phyloP scores from a whole-genome alignment of 2,329 filamentous ascomycete genomes.

The Xylariaceae sp. region DNA sequence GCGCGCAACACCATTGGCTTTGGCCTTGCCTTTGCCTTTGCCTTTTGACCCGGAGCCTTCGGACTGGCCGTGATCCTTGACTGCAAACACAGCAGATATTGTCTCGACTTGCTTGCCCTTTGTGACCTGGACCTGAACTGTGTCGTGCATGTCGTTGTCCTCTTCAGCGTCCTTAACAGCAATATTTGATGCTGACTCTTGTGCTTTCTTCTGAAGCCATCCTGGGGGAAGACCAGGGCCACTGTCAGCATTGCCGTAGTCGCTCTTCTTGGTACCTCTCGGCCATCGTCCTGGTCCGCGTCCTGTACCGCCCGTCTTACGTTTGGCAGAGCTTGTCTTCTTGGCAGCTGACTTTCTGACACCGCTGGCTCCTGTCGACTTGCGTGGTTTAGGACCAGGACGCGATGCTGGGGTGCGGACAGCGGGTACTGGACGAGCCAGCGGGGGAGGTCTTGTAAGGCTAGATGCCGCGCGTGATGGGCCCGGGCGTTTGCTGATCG shows the following conservation, averaged over 20 bases:
- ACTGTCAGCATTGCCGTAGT: conserved; percentile 65
- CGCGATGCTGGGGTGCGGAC: conserved; percentile 33
- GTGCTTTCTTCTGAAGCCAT: conserved; percentile 42
- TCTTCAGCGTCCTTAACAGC: conserved; percentile 18
- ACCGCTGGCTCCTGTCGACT: conserved; percentile 33
- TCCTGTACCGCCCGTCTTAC: conserved; percentile 61
- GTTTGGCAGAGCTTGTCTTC: conserved; percentile 42
- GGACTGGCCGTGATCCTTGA: conserved; percentile 3
- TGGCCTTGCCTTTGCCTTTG: conserved; percentile 6
- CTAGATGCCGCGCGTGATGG: conserved; percentile 43
- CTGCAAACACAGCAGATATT: conserved; percentile 22
- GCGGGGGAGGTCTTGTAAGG: conserved; percentile 33
- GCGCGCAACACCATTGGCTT: conserved; percentile 8
- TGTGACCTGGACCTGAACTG: conserved; percentile 38
- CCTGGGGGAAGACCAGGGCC: conserved; percentile 62
- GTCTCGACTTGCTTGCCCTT: conserved; percentile 30
- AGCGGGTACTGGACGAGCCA: conserved; percentile 30
- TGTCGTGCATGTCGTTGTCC: conserved; percentile 29
- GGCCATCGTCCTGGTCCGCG: conserved; percentile 65
- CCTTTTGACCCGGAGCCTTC: conserved; percentile 7
- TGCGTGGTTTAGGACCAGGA: conserved; percentile 38
- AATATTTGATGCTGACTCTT: conserved; percentile 7
- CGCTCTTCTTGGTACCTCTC: conserved; percentile 66
- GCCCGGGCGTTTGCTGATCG: conserved; percentile 52
- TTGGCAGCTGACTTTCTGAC: conserved; percentile 37